phyloP scores from a whole-genome alignment of 306 rosid genomes.

The Quercus berberidifolia region DNA sequence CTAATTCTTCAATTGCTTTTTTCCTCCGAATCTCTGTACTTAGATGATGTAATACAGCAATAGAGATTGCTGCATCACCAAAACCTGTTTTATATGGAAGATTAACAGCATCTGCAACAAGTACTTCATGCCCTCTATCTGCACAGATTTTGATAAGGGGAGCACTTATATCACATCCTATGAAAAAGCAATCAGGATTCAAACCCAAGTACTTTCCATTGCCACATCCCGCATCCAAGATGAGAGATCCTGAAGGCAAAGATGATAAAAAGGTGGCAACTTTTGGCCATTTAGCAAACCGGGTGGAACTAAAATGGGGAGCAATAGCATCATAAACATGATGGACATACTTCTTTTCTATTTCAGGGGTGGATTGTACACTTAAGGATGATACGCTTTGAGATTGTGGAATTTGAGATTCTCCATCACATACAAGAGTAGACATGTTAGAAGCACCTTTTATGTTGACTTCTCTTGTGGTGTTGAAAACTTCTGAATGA shows the following conservation, averaged over 20 bases:
- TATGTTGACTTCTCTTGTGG: slow-evolving; percentile 56
- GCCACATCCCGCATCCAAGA: slow-evolving; percentile 94
- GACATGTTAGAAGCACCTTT: slow-evolving; percentile 32
- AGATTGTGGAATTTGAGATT: slow-evolving; percentile 32
- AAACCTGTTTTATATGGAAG: slow-evolving; percentile 82
- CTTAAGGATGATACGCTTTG: slow-evolving; percentile 23
- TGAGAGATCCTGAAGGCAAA: slow-evolving; percentile 66
- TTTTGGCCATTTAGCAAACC: slow-evolving; percentile 94
- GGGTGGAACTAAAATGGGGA: slow-evolving; percentile 87
- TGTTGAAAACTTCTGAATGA: slow-evolving; percentile 28
- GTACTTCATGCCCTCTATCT: slow-evolving; percentile 78
- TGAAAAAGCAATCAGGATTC: slow-evolving; percentile 55
- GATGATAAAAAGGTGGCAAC: slow-evolving; percentile 77
- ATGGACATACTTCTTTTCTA: slow-evolving; percentile 88
- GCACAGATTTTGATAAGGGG: slow-evolving; percentile 74
- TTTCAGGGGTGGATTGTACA: slow-evolving; percentile 71
- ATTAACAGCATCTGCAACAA: slow-evolving; percentile 87
- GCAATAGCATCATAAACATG: slow-evolving; percentile 92
- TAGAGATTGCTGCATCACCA: slow-evolving; percentile 89
- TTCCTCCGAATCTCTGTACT: slow-evolving; percentile 80
- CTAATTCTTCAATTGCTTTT: slow-evolving; percentile 80
- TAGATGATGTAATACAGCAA: slow-evolving; percentile 90
- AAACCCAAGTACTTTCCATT: slow-evolving; percentile 84
- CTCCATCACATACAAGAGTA: slow-evolving; percentile 29
- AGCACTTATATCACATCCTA: slow-evolving; percentile 85